Base-by-base conservation (phyloP, 768 basidiomycete species). In the Agaricus blazei region DNA sequence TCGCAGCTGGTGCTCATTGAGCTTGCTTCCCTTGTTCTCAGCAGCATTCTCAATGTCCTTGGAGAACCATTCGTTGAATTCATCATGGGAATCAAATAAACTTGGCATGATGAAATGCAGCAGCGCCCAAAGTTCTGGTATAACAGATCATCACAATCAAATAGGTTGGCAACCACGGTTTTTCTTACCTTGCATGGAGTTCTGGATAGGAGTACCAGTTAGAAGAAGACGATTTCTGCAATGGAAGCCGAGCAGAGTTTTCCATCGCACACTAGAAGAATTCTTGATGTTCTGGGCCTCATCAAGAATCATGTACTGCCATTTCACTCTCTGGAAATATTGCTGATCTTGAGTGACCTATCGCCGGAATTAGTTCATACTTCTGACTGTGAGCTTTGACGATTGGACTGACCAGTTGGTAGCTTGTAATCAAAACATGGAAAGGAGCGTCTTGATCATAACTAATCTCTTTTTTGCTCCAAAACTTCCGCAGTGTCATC, bases 271-370 rank as follows among this genome's bases (percentile, higher is more conserved):
- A 70, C 90, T 93, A 24, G 91, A 84, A 24, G 97, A 94, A 65
- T 94, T 96, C 78, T 99, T 99, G 79, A 99, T 98, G 54, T 98
- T 98, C 70, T 99, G 97, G 2, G 97, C 97, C 70, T 99, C 97
- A 64, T 99, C 97, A n/a, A 99, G 78, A 57, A 99, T 84, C 96
- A 98, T 98, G 67, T 98, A 99, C 71, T 99, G 97, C 97, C 97
- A 99, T 65, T 93, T 96, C 59, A 98, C 88, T 38, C 90, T 83
- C 65, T 97, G 92, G 72, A 99, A 96, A 72, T 99, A 97, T 63
- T 98, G 92, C 65, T 97, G 94, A 67, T 98, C 97, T 75, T 92
- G 90, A 2, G 93, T 94, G 47, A 96, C 85, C 91, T 93, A 63
- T 0, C 4, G 26, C 46, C 37, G 31, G 24, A 27, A 55, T 47